A percentile compares a stretch with the other conserved stretches of the same genome.
Evolutionary conservation across 106 monocot genomes (phyloP).

Genomic region (Phalaenopsis equestris): DNA sequence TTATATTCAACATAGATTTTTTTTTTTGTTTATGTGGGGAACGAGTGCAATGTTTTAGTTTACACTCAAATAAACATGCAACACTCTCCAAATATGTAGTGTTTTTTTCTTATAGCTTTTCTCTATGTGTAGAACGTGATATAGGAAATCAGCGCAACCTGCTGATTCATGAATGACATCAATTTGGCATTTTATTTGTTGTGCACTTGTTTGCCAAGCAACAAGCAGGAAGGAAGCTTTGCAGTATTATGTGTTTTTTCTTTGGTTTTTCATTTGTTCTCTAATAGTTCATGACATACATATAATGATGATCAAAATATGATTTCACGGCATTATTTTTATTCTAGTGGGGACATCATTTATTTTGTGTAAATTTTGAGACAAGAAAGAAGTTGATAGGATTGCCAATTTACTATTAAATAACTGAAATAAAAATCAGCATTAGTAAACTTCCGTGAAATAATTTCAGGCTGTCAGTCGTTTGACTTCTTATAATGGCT

Average conservation of each 20-base stretch:
- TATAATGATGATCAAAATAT: neutral
- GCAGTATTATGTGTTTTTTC: neutral
- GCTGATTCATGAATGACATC: neutral
- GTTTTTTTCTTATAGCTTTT: too few relatives aligned
- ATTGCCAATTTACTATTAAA: neutral
- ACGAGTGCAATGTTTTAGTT: too few relatives aligned
- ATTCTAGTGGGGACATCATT: neutral
- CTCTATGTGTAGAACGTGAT: neutral
- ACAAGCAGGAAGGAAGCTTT: neutral
- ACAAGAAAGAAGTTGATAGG: neutral
- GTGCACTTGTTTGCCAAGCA: neutral
- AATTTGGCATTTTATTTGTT: neutral
- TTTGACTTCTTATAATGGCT: neutral
- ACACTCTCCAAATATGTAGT: too few relatives aligned
- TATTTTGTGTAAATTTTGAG: neutral
- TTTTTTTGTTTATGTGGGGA: too few relatives aligned
- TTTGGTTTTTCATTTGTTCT: neutral
- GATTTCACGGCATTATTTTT: neutral
- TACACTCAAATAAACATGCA: too few relatives aligned
- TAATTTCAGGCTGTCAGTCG: neutral
- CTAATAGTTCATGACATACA: neutral
- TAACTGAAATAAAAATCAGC: neutral
- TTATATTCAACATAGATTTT: too few relatives aligned
- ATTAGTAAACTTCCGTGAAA: neutral
- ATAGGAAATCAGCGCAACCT: neutral